Conservation (phyloP, 805 yeast species). For the Torulaspora delbrueckii region DNA sequence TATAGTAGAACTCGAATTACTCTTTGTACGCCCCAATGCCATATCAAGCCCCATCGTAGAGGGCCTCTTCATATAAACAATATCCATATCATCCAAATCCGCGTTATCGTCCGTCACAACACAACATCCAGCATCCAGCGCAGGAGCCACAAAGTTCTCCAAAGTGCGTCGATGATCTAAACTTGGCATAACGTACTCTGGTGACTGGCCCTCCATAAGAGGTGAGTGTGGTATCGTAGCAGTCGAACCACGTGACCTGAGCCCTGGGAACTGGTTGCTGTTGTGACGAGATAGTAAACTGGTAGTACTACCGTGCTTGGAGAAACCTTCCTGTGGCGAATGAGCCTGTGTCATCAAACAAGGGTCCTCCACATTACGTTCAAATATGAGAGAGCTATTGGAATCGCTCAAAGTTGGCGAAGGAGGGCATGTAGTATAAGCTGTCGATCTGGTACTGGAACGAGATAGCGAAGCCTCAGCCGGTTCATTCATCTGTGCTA, state of each 20-base stretch:
- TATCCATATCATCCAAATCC: constrained; percentile 64
- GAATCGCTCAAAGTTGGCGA: constrained; percentile 15
- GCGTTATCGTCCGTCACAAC: constrained; percentile 52
- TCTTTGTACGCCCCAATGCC: constrained; percentile 38
- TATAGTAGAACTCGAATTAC: constrained; percentile 22
- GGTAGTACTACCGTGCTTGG: constrained; percentile 14
- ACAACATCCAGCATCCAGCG: constrained; percentile 71
- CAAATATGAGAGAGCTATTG: constrained; percentile 50
- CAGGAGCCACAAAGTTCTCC: constrained; percentile 76
- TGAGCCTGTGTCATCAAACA: constrained; percentile 14
- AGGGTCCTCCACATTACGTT: constrained; percentile 62
- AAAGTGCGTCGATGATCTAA: constrained; percentile 40
- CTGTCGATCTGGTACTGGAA: constrained; percentile 10
- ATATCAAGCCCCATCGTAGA: constrained; percentile 44
- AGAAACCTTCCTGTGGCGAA: constrained; percentile 6
- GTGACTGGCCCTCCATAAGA: constrained; percentile 15
- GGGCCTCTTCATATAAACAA: constrained; percentile 60
- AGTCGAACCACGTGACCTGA: constrained; percentile 6
- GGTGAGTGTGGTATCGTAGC: constrained; percentile 13
- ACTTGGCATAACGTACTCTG: constrained; percentile 25
- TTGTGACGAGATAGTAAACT: constrained; percentile 12
- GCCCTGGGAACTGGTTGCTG: constrained; percentile 8
- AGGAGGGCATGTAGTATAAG: constrained; percentile 13
- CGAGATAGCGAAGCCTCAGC: constrained; percentile 3
- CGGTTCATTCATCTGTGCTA: neutral